These are phyloP conservation scores for Neophaeococcomyces mojaviensis DNA, from an alignment of 2,329 filamentous ascomycete genomes.

Conservation along the genomic window DNA sequence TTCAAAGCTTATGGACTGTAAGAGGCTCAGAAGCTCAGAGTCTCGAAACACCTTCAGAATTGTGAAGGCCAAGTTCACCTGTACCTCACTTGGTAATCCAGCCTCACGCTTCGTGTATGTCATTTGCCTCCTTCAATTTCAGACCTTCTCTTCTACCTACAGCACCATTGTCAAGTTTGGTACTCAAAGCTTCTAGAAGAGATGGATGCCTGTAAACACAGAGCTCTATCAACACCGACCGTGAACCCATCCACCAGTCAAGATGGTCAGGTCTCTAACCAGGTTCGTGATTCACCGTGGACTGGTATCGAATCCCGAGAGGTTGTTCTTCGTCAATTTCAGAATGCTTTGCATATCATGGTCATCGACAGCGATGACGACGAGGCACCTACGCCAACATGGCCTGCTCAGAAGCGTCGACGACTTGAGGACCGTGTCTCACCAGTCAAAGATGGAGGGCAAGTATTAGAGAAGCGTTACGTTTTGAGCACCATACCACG, in stretches of 20 bases:
- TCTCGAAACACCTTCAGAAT: too few species aligned
- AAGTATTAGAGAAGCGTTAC: background rate
- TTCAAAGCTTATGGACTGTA: too few species aligned
- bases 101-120: too few species aligned
- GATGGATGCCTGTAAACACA: too few species aligned
- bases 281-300: background rate
- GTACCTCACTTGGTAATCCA: too few species aligned
- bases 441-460: background rate
- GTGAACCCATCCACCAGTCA: background rate
- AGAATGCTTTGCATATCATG: background rate
- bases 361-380: constrained; percentile 2
- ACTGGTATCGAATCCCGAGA: constrained; percentile 4
- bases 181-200: too few species aligned
- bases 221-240: background rate
- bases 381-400: background rate
- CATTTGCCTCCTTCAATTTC: too few species aligned
- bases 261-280: background rate
- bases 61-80: too few species aligned
- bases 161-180: too few species aligned
- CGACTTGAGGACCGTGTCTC: too few species aligned
- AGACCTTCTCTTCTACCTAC: too few species aligned
- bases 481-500: background rate
- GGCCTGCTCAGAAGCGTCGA: background rate
- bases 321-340: constrained; percentile 1
- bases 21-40: too few species aligned